Evolutionary conservation across 345 rosid genomes (phyloP).

Genomic region (Clausena lansium): DNA sequence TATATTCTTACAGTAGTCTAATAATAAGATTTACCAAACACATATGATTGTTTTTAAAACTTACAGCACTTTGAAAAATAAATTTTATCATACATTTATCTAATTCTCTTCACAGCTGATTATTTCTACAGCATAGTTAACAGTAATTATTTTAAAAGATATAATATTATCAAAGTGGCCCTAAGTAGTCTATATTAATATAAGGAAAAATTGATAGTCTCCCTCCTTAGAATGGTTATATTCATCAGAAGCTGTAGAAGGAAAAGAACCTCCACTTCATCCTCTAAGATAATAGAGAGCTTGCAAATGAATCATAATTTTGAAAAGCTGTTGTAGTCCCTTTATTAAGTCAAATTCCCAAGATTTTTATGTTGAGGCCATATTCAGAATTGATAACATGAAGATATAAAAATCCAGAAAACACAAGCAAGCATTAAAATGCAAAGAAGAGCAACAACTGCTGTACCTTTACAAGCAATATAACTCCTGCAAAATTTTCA

Average conservation of each 20-base stretch:
- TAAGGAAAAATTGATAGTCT: no score
- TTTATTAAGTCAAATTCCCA: background rate
- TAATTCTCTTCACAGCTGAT: no score
- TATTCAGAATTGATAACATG: background rate
- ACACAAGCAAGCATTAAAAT: background rate
- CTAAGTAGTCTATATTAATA: no score
- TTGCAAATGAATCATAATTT: background rate
- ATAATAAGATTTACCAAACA: no score
- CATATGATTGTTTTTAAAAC: no score
- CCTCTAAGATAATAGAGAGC: background rate
- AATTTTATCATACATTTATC: no score
- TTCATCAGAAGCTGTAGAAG: background rate
- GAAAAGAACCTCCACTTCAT: background rate
- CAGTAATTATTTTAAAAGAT: no score
- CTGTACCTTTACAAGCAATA: background rate
- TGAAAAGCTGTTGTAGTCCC: background rate
- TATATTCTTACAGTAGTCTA: no score
- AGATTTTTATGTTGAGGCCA: background rate
- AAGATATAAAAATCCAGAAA: background rate
- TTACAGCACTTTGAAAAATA: no score
- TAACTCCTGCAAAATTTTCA: background rate
- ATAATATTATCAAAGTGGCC: no score
- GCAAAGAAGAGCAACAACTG: background rate
- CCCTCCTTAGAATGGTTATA: no score
- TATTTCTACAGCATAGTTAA: no score